Evolutionary conservation across 1,284 basidiomycete genomes (phyloP).

Genomic region (Fomitopsis betulina): DNA sequence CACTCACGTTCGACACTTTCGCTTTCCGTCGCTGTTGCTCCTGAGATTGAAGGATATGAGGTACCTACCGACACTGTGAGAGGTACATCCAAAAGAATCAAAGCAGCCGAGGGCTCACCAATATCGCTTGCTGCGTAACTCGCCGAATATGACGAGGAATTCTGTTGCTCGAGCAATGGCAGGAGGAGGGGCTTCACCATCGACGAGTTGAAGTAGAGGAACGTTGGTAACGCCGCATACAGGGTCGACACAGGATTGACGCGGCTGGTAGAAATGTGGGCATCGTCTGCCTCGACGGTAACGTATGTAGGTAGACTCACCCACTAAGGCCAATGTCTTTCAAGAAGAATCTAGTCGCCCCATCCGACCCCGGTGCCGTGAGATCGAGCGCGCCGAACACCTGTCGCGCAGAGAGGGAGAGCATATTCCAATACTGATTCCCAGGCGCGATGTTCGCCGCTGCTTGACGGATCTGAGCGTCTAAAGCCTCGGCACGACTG

Average conservation of each 20-base stretch:
- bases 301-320: conserved; percentile 2
- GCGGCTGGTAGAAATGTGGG: conserved; percentile 10
- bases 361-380: conserved; percentile 27
- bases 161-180: conserved; percentile 40
- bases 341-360: conserved; percentile 41
- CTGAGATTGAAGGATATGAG: conserved; percentile 12
- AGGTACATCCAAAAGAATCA: background rate
- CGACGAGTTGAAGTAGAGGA: conserved; percentile 41
- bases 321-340: conserved; percentile 22
- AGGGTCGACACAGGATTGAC: conserved; percentile 44
- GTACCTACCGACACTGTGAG: conserved; percentile 4
- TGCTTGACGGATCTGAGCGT: conserved; percentile 17
- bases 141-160: conserved; percentile 17
- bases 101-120: conserved; percentile 21
- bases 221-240: conserved; percentile 41
- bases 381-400: conserved; percentile 35
- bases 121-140: conserved; percentile 38
- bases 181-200: conserved; percentile 37
- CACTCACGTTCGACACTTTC: conserved; percentile 13
- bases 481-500: conserved; percentile 19
- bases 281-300: conserved; percentile 16
- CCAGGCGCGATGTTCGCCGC: conserved; percentile 17
- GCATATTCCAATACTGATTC: conserved; percentile 32
- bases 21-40: background rate
- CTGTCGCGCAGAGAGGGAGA: conserved; percentile 38